Evolutionary conservation across 371 early-diverging fungal species (phyloP).

Genomic region (Mucor saturninus): DNA sequence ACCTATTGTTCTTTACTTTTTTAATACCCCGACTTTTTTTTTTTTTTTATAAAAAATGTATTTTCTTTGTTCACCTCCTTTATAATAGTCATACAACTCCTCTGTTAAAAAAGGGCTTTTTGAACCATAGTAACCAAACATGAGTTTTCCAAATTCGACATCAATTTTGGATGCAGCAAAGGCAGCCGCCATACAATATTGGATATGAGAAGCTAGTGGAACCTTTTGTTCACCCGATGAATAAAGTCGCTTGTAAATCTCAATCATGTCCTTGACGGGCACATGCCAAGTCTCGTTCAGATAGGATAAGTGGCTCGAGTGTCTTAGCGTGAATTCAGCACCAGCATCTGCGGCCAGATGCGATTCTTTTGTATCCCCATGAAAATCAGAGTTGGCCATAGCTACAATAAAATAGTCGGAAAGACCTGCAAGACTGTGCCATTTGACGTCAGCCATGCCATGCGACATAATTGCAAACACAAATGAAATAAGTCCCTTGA

Average conservation of each 20-base stretch:
- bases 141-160: constrained; percentile 42
- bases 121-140: constrained; percentile 55
- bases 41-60: neutral
- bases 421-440: constrained; percentile 80
- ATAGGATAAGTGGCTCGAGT: constrained; percentile 49
- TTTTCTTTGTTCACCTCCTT: constrained; percentile 63
- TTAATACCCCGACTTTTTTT: neutral
- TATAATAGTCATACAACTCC: constrained; percentile 69
- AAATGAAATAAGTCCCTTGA: constrained; percentile 72
- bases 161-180: constrained; percentile 72
- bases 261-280: constrained; percentile 75
- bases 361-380: constrained; percentile 60
- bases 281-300: constrained; percentile 71
- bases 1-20: constrained; percentile 39
- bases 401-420: constrained; percentile 73
- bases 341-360: constrained; percentile 83
- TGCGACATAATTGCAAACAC: constrained; percentile 84
- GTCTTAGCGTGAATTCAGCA: constrained; percentile 76
- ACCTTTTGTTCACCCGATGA: constrained; percentile 8
- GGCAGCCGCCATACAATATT: constrained; percentile 66
- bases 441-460: constrained; percentile 81
- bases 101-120: constrained; percentile 76
- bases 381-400: constrained; percentile 68
- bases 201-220: constrained; percentile 44
- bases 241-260: constrained; percentile 67